Evolutionary conservation across 2,329 filamentous ascomycete species (phyloP), one percentile per base, ranked within the genome.

Genomic region (Coleophoma crateriformis): DNA sequence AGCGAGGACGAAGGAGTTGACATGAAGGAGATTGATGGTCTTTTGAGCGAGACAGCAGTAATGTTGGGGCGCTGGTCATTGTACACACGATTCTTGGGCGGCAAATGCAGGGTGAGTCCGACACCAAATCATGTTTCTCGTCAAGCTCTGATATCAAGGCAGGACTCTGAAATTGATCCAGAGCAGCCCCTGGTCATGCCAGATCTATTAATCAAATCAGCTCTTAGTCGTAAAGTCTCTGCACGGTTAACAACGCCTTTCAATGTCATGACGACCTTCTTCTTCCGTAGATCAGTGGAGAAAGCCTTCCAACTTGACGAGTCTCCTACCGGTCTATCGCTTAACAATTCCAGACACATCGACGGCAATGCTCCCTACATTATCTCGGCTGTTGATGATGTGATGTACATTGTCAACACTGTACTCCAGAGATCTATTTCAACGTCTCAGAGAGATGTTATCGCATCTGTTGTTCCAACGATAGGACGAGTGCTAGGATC

Each of bases 361-460:
- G 82, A 86, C 47, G 80, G 84, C 50, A 90, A 90, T 59, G 81
- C 90, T 3, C 94, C 94, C 1, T 95, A 89, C 63, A 96, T 99
- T 61, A 92, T 94, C 40, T 90, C 91, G 2, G 91, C 92, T 0
- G 91, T 99, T 8, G 94, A 99, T 71, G 94, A 96, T 70, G 90
- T 97, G 63, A 97, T 99, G 92, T 99, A 97, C 69, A 96, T 99
- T 60, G 88, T 96, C 64, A 95, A 95, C 64, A 86, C 92, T 46
- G 87, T 97, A 33, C 76, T 97, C 7, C 87, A 95, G 56, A 85
- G 92, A 56, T 88, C 90, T 0, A 75, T 97, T 19, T 86, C 88
- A 0, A 97, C 95, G 0, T 89, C 88, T 2, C 91, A 96, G 64
- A 77, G 84, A 57, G 78, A 85, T 15, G 84, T 96, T 3, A 79